A percentile compares a stretch with the other conserved stretches of the same genome.
These are phyloP conservation scores for Lachancea lanzarotensis DNA, from an alignment of 805 yeast genomes.

Conservation along the genomic window DNA sequence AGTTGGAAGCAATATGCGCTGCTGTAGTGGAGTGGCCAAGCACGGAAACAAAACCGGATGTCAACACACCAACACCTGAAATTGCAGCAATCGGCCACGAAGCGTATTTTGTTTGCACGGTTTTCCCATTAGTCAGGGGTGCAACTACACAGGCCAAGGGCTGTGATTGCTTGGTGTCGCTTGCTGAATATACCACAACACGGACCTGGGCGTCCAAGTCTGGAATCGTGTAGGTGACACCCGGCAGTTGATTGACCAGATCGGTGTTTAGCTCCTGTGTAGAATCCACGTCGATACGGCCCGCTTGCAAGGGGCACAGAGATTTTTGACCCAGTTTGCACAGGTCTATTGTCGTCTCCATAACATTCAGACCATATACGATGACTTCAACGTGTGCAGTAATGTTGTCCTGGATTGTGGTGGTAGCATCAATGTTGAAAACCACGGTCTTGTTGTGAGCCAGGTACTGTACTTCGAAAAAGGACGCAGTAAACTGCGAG, in stretches of 20 bases:
- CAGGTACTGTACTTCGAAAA: slow-evolving; percentile 66
- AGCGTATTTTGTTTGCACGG: slow-evolving; percentile 87
- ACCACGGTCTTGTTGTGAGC: slow-evolving; percentile 58
- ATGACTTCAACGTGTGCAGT: slow-evolving; percentile 58
- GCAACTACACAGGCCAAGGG: slow-evolving; percentile 92
- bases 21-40: slow-evolving; percentile 90
- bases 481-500: slow-evolving; percentile 80
- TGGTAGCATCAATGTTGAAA: slow-evolving; percentile 68
- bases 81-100: slow-evolving; percentile 95
- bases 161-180: slow-evolving; percentile 36
- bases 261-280: slow-evolving; percentile 38
- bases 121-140: slow-evolving; percentile 74
- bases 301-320: slow-evolving; percentile 81
- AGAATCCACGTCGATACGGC: slow-evolving; percentile 69
- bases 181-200: slow-evolving; percentile 53
- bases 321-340: slow-evolving; percentile 54
- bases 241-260: slow-evolving; percentile 55
- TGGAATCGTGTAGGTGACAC: slow-evolving; percentile 83
- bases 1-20: slow-evolving; percentile 94
- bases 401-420: slow-evolving; percentile 69
- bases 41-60: slow-evolving; percentile 81
- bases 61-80: slow-evolving; percentile 78
- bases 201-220: slow-evolving; percentile 89
- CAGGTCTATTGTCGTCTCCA: slow-evolving; percentile 49
- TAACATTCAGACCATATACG: slow-evolving; percentile 72